phyloP scores from a whole-genome alignment of 306 rosid species.

The Erythrophleum fordii region DNA sequence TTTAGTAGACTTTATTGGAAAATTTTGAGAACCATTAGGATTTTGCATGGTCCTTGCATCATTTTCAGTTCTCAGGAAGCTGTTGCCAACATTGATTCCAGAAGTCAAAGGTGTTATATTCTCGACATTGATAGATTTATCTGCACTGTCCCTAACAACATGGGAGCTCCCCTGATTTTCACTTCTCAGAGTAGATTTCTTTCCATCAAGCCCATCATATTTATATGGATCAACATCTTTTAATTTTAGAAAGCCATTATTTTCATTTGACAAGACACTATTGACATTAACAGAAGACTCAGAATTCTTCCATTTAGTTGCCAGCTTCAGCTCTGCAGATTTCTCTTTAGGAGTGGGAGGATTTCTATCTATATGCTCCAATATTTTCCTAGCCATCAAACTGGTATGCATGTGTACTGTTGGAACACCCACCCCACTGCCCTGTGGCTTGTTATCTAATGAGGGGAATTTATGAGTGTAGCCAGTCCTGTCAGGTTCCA shows the following conservation, averaged over 20 bases:
- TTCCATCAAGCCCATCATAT: conserved; percentile 45
- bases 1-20: conserved; percentile 29
- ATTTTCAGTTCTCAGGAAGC: conserved; percentile 37
- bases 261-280: conserved; percentile 49
- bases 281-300: conserved; percentile 46
- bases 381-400: conserved; percentile 80
- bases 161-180: conserved; percentile 47
- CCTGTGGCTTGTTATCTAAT: conserved; percentile 37
- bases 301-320: conserved; percentile 63
- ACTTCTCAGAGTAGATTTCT: conserved; percentile 39
- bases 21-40: conserved; percentile 23
- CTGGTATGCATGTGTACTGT: conserved; percentile 66
- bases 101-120: conserved; percentile 17
- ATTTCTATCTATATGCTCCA: conserved; percentile 83
- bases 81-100: conserved; percentile 38
- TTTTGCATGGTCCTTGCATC: conserved; percentile 33
- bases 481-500: conserved; percentile 51
- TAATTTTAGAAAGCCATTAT: conserved; percentile 39
- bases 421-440: conserved; percentile 49
- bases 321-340: conserved; percentile 76
- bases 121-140: conserved; percentile 40
- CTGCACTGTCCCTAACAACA: conserved; percentile 45
- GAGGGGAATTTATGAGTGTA: conserved; percentile 19
- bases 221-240: conserved; percentile 44
- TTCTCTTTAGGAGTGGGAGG: conserved; percentile 78